Evolutionary conservation across 2,329 filamentous ascomycete genomes (phyloP), one percentile per base, ranked within the genome.

Genomic region (Myriosclerotinia scirpicola): DNA sequence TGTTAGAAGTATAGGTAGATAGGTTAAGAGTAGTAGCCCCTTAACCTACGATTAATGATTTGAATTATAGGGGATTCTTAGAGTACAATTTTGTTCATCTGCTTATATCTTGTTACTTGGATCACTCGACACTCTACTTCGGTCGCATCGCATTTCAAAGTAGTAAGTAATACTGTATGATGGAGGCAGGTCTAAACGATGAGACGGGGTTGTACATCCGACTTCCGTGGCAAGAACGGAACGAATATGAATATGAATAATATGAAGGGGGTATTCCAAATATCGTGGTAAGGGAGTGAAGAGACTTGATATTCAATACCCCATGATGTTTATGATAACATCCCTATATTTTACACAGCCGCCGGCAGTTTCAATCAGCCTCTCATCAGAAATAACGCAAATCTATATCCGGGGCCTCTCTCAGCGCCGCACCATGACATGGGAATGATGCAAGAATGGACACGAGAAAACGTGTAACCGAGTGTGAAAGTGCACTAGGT

Each of bases 371-470:
- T 54, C 64, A 61, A 17, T 46, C 64, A 61, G 64, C 40, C 8
- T 61, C 55, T 61, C 48, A 64, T 50, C 59, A 67, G 59, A 42
- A 55, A 64, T 50, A 55, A 46, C 54, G 52, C 52, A 56, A 64
- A 22, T 44, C 58, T 50, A 56, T 14, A 64, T 56, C n/a, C 52
- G 56, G 26, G 40, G 40, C n/a, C 26, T 52, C 17, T 34, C 30
- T 42, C n/a, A 63, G 30, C 34, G 22, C 52, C 17, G 59, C 48
- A 26, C 42, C 40, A 54, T 58, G 48, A 42, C 38, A 36, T 22
- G 44, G 53, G 11, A 48, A 42, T 64, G 64, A 67, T 68, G 54
- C 58, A 69, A 71, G 69, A 69, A 67, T 70, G 70, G 70, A 70
- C 67, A 70, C 69, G 70, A 69, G 69, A 68, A 68, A 65, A 44